Percentiles rank a stretch among this genome's conserved stretches.
These are phyloP conservation scores for Chlorella sp. DNA, from an alignment of 139 green algal species.

Conservation along the genomic window DNA sequence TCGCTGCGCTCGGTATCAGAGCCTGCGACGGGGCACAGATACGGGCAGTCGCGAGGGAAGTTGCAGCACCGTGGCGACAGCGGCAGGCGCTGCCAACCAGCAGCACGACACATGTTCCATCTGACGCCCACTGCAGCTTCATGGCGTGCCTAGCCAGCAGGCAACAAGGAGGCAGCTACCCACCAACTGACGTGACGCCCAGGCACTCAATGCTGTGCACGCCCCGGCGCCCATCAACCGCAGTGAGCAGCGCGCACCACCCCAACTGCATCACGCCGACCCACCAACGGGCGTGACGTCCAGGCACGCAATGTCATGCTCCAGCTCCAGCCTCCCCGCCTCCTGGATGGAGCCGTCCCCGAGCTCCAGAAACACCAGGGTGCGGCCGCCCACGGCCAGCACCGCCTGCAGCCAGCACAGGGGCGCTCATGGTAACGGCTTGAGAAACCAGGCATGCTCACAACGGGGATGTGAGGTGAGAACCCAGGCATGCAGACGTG, in stretches of 20 bases:
- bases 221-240: conserved; percentile 59
- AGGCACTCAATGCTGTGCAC: conserved; percentile 89
- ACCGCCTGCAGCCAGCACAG: conserved; percentile 61
- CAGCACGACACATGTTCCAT: no score
- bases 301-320: conserved; percentile 89
- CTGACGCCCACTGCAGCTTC: no score
- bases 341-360: conserved; percentile 57
- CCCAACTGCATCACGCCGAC: not conserved
- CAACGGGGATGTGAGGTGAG: no score
- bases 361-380: conserved; percentile 80
- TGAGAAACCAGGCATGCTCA: no score
- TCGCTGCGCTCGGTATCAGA: conserved; percentile 21
- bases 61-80: no score
- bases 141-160: no score
- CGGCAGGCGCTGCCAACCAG: not conserved
- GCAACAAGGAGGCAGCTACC: no score
- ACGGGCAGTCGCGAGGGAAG: not conserved
- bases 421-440: no score
- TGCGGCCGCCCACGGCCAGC: conserved; percentile 72
- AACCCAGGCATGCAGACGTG: no score
- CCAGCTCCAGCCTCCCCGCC: conserved; percentile 55
- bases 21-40: not conserved
- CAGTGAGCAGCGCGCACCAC: no score
- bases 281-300: conserved; percentile 81
- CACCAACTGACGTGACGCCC: conserved; percentile 80